Percentiles rank a stretch among this genome's conserved stretches.
Conservation (phyloP, 345 rosid species). For the Rubroshorea leprosula region DNA sequence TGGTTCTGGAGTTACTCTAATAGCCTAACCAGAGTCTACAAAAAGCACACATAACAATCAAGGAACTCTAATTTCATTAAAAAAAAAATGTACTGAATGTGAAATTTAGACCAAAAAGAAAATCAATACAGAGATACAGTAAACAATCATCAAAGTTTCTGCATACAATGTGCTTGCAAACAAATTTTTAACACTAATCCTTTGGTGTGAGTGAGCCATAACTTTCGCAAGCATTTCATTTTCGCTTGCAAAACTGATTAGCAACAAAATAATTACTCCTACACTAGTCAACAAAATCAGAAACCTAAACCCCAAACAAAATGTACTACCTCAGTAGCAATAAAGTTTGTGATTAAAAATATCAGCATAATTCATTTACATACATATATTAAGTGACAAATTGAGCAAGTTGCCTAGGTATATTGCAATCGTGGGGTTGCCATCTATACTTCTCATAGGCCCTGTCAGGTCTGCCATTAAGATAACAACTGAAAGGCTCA, state of each 20-base stretch:
- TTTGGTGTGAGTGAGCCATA: background rate
- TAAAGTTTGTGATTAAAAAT: background rate
- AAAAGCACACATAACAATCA: background rate
- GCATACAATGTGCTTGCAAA: background rate
- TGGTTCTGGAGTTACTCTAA: too few species aligned
- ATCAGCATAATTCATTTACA: background rate
- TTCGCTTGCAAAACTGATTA: background rate
- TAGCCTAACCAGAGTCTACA: background rate
- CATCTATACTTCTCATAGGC: conserved; percentile 33
- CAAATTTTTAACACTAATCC: background rate
- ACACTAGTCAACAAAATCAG: background rate
- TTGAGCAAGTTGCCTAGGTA: conserved; percentile 34
- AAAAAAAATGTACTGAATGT: background rate
- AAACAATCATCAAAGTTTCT: background rate
- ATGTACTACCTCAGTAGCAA: too few species aligned
- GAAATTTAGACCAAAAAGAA: too few species aligned
- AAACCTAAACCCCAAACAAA: background rate
- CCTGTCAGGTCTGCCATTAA: conserved; percentile 39
- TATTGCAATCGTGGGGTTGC: conserved; percentile 36
- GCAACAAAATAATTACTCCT: background rate
- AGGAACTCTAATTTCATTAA: background rate
- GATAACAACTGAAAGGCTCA: conserved; percentile 37
- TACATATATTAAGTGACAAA: background rate
- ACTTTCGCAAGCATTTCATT: background rate
- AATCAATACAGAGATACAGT: too few species aligned